Evolutionary conservation across 495 filamentous ascomycete species (phyloP), one percentile per base, ranked within the genome.

Genomic region (Aspergillus nanangensis): DNA sequence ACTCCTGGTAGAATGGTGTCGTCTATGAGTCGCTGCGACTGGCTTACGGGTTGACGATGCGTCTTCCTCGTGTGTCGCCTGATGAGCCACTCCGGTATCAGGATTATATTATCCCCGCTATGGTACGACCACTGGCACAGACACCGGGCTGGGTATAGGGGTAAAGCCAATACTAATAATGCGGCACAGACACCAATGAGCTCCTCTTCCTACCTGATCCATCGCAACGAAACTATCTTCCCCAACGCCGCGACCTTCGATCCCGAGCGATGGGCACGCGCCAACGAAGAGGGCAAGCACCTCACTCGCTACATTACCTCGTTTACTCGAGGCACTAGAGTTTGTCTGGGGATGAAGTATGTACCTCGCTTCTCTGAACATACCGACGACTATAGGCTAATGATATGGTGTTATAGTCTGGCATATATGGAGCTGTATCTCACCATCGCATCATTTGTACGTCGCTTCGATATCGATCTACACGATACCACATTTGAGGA

Each of bases 261-360:
- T 11, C 79, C 79, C 0, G 67, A 75, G 15, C 67, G 78, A 18
- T 83, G 75, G 74, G 53, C 77, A 18, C 47, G 53, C 7, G 56
- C 61, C 4, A 38, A 42, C 9, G 51, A 55, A 8, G 35, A 48
- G 13, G 46, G 53, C 7, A 41, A 59, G 25, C 35, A 55, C 21
- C 48, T 76, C 19, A 41, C 50, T 10, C 53, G 57, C 11, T 70
- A 64, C 36, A 60, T 69, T 4, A 61, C 72, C 7, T 48, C 74
- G 0, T 80, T 80, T 38, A 59, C 52, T 9, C 69, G 62, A 42
- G 76, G 76, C 0, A 67, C 63, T 15, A 44, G 76, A 25, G 58
- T 53, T 10, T 78, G 76, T 44, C 40, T 77, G 4, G 75, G 76
- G 9, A 63, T 72, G 61, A 65, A 72, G 67, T 72, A 36, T 44